These are phyloP conservation scores for Silene latifolia DNA, from an alignment of 148 eudicot genomes.

Conservation along the genomic window DNA sequence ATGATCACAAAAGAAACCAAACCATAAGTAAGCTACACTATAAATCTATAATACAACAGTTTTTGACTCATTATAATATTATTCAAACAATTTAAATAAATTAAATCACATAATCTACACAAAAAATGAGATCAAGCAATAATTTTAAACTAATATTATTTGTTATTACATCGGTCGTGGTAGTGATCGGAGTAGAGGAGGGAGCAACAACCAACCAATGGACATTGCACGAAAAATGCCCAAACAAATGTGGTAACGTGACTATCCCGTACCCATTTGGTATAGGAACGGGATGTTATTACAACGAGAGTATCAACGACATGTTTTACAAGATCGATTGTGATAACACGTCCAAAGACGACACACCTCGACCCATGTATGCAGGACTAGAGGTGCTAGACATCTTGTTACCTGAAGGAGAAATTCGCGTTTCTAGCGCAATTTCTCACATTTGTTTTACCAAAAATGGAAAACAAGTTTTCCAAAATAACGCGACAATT, in stretches of 20 bases:
- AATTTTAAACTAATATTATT: too few relatives aligned
- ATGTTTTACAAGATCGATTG: not conserved
- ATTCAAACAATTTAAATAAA: too few relatives aligned
- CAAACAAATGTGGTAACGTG: slow-evolving; percentile 12
- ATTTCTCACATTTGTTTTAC: not conserved
- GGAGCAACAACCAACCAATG: not conserved
- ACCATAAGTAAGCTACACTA: too few relatives aligned
- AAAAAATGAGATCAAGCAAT: too few relatives aligned
- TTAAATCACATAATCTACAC: too few relatives aligned
- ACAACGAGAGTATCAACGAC: too few relatives aligned
- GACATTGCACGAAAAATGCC: not conserved
- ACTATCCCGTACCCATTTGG: slow-evolving; percentile 26
- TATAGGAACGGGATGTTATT: slow-evolving; percentile 7
- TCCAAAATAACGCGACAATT: not conserved
- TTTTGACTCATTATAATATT: too few relatives aligned
- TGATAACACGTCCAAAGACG: not conserved
- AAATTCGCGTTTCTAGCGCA: not conserved
- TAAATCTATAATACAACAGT: too few relatives aligned
- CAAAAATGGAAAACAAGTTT: not conserved
- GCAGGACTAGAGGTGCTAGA: not conserved
- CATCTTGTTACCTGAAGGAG: not conserved
- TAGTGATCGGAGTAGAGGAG: not conserved
- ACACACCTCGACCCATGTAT: slow-evolving; percentile 8
- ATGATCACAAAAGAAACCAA: too few relatives aligned
- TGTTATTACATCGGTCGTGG: too few relatives aligned